Base-by-base conservation (phyloP, 2,329 filamentous ascomycete species). In the Rugonectria rugulosa region DNA sequence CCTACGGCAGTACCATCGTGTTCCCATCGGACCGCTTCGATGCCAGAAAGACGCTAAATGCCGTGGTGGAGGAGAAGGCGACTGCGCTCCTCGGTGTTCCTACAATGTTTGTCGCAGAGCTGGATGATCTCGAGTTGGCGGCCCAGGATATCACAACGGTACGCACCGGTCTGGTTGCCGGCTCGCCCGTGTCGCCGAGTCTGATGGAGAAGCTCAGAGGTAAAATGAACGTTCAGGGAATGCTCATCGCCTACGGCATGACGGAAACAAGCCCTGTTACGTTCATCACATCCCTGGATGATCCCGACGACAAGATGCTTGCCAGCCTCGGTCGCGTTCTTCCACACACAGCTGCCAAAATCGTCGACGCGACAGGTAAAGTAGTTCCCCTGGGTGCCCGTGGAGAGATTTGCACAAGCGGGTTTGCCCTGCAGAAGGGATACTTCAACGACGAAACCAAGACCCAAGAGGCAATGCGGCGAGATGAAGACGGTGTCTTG, bases 1-100 rank as follows among this genome's bases (percentile, higher is more conserved):
- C 86, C 0, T 87, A 90, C 53, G 82, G 72, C 37, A 63, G 83
- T 2, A 73, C 83, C 12, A 88, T 91, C 44, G 82, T 90, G 6
- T 53, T 53, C 15, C 21, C 50, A 6, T 34, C 50, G 1, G 50
- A 53, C 19, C n/a, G 26, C 3, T 53, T 53, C 37, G 26, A 47
- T 26, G 42, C 50, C 5, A 23, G 20, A 3, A 31, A 32, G 15
- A 43, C 42, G 21, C 23, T 53, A 5, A 37, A 41, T 19, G 24
- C 42, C 11, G 26, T 53, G 3, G 36, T 53, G 6, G 31, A 15
- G 10, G 34, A 53, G 17, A 24, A 24, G 3, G 42, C 43, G 2
- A 53, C 50, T 1, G 26, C 47, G 9, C n/a, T 53, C 10, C 27
- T 53, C 3, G 50, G 50, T 3, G 50, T 53, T 4, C 50, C 50